These are phyloP conservation scores for Misopates orontium DNA, from an alignment of 257 asterid species.

Conservation along the genomic window DNA sequence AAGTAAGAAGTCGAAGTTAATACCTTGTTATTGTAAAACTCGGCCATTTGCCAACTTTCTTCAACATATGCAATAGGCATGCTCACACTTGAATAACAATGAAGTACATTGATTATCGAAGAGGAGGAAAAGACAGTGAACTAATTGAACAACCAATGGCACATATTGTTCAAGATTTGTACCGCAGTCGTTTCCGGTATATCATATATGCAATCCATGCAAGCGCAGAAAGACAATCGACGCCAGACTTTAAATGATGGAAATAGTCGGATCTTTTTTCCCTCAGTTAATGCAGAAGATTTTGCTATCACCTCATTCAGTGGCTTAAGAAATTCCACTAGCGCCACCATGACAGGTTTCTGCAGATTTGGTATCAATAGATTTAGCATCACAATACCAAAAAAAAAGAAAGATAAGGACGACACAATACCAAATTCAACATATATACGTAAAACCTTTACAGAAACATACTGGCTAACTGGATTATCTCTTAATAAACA, in stretches of 20 bases:
- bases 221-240: conserved; percentile 77
- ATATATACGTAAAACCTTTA: background rate
- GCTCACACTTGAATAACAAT: conserved; percentile 65
- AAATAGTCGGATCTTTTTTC: conserved; percentile 64
- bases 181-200: conserved; percentile 84
- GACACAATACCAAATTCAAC: conserved; percentile 7
- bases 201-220: conserved; percentile 91
- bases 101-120: conserved; percentile 22
- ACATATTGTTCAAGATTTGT: conserved; percentile 18
- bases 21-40: conserved; percentile 92
- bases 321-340: conserved; percentile 74
- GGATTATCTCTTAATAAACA: too few species aligned
- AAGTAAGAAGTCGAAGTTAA: conserved; percentile 13
- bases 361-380: conserved; percentile 31
- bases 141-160: conserved; percentile 11
- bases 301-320: conserved; percentile 60
- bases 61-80: conserved; percentile 97
- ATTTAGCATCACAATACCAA: conserved; percentile 22
- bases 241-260: conserved; percentile 74
- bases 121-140: background rate
- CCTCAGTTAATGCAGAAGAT: conserved; percentile 66
- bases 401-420: conserved; percentile 3
- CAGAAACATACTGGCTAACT: too few species aligned
- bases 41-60: conserved; percentile 99
- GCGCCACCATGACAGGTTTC: conserved; percentile 71